Percentiles rank a stretch among this genome's conserved stretches.
Conservation (phyloP, 2,329 filamentous ascomycete genomes). For the Colletotrichum musicola region DNA sequence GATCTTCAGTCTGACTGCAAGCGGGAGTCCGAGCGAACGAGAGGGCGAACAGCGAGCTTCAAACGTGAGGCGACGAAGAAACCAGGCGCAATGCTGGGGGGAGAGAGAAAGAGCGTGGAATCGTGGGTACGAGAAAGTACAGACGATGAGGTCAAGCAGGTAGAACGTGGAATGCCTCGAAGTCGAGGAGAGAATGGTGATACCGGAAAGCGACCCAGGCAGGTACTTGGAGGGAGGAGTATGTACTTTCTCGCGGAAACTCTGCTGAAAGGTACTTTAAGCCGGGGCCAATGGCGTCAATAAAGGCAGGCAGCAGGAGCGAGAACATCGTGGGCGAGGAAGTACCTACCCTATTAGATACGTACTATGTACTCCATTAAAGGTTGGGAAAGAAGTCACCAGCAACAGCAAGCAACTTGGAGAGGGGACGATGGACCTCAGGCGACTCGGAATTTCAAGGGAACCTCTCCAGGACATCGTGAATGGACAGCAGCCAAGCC, state of each 20-base stretch:
- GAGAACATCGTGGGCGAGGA: too few species aligned
- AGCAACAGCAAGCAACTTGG: background rate
- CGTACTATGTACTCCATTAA: too few species aligned
- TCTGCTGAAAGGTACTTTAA: background rate
- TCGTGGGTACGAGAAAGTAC: background rate
- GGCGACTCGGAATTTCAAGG: background rate
- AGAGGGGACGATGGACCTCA: conserved; percentile 2
- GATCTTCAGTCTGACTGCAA: conserved; percentile 18
- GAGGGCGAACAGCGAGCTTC: background rate
- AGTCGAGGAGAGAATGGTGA: background rate
- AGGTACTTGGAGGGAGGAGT: background rate
- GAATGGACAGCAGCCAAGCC: conserved; percentile 1
- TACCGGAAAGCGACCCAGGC: background rate
- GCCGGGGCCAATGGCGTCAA: background rate
- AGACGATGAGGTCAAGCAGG: background rate
- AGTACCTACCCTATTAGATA: background rate
- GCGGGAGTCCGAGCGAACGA: conserved; percentile 28
- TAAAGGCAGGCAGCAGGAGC: background rate
- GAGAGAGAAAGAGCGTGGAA: background rate
- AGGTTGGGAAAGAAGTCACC: background rate
- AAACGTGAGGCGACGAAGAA: conserved; percentile 4
- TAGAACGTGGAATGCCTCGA: background rate
- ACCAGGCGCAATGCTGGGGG: conserved; percentile 4
- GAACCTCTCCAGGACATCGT: background rate
- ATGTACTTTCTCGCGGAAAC: background rate